These are phyloP conservation scores for Thelonectria olida DNA, from an alignment of 2,329 filamentous ascomycete genomes.

Conservation along the genomic window DNA sequence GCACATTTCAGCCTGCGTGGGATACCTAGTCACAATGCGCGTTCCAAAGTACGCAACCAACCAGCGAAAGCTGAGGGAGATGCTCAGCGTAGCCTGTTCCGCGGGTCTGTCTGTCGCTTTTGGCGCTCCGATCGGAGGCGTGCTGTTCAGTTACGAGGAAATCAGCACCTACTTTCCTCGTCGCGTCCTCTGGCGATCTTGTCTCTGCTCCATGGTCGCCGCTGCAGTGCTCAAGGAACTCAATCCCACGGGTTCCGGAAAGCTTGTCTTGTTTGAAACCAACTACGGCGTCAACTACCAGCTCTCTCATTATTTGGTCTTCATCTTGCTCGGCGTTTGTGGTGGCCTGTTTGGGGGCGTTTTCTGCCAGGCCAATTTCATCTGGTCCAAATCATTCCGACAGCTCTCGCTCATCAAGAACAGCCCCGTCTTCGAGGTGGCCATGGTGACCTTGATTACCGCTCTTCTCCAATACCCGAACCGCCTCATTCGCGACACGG, in stretches of 20 bases:
- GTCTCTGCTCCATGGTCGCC: conserved; percentile 24
- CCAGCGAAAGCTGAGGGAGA: conserved; percentile 22
- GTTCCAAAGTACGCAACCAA: conserved; percentile 23
- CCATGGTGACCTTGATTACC: conserved; percentile 7
- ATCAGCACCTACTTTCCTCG: conserved; percentile 32
- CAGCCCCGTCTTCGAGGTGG: conserved; percentile 22
- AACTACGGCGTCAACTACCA: conserved; percentile 30
- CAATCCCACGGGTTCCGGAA: conserved; percentile 24
- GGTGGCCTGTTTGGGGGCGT: conserved; percentile 21
- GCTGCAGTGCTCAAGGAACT: conserved; percentile 25
- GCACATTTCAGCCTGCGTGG: conserved; percentile 28
- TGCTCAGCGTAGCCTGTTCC: conserved; percentile 27
- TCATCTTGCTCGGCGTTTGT: conserved; percentile 22
- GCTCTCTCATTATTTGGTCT: conserved; percentile 19
- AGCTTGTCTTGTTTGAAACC: conserved; percentile 27
- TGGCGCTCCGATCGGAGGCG: conserved; percentile 24
- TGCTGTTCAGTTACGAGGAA: conserved; percentile 30
- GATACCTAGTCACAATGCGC: conserved; percentile 16
- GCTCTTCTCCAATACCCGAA: conserved; percentile 23
- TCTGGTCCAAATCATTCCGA: conserved; percentile 26
- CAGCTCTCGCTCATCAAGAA: conserved; percentile 15
- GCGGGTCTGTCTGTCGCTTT: conserved; percentile 25
- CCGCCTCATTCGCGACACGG: conserved; percentile 21
- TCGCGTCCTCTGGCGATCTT: conserved; percentile 21
- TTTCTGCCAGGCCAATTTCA: conserved; percentile 23